Percentiles rank a stretch among this genome's conserved stretches.
Conservation (phyloP, 768 basidiomycete genomes). For the Gelatoporia subvermispora region DNA sequence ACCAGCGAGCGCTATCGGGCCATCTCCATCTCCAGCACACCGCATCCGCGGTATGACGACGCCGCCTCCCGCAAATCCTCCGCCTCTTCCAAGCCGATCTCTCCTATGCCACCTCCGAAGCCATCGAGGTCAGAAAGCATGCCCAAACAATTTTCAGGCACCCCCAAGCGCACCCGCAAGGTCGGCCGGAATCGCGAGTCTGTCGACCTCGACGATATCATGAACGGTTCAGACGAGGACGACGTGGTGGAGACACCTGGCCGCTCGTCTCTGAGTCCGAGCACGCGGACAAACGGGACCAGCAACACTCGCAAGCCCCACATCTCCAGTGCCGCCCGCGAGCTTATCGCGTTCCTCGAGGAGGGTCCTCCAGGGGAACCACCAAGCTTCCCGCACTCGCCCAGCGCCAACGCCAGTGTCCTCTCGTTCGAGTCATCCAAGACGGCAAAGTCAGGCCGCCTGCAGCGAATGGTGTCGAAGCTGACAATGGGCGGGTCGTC, state of each 20-base stretch:
- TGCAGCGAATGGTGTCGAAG: constrained; percentile 82
- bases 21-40: constrained; percentile 19
- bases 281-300: constrained; percentile 3
- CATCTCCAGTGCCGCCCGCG: constrained; percentile 41
- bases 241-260: constrained; percentile 16
- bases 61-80: background rate
- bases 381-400: constrained; percentile 12
- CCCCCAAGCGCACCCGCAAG: constrained; percentile 48
- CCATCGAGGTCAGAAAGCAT: background rate
- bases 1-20: constrained; percentile 16
- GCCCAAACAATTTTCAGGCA: constrained; percentile 11
- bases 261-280: constrained; percentile 5
- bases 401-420: constrained; percentile 32
- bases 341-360: constrained; percentile 53
- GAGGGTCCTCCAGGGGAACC: constrained; percentile 49
- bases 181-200: constrained; percentile 59
- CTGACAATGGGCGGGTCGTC: constrained; percentile 42
- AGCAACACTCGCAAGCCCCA: constrained; percentile 16
- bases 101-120: constrained; percentile 1
- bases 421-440: constrained; percentile 37
- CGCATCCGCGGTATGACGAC: constrained; percentile 14
- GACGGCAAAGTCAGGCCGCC: constrained; percentile 44
- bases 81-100: background rate
- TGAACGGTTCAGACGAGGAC: constrained; percentile 67
- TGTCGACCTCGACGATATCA: constrained; percentile 69